Conservation (phyloP, 148 eudicot genomes). For the Diospyros kaki region DNA sequence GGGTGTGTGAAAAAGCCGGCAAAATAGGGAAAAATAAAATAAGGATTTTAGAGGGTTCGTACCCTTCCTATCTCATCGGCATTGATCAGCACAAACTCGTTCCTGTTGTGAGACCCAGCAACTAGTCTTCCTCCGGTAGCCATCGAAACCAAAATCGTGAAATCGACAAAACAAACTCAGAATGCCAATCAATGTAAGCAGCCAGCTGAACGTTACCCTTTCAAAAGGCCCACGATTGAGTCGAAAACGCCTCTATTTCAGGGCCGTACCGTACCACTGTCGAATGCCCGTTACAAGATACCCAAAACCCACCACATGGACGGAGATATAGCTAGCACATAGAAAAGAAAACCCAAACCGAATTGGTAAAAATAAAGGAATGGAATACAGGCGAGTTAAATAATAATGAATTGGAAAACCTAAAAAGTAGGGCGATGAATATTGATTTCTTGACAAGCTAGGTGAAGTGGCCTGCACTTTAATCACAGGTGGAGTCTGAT, state of each 20-base stretch:
- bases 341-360: neutral
- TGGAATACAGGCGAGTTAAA: neutral
- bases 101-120: conserved; percentile 79
- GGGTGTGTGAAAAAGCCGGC: neutral
- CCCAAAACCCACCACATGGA: neutral
- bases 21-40: neutral
- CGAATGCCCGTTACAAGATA: neutral
- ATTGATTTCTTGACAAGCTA: too few relatives aligned
- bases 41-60: conserved; percentile 8
- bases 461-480: neutral
- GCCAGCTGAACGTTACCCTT: neutral
- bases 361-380: neutral
- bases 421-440: too few relatives aligned
- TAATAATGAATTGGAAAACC: neutral
- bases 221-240: neutral
- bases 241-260: neutral
- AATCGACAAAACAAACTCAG: neutral
- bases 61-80: conserved; percentile 79
- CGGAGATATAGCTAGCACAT: too few relatives aligned
- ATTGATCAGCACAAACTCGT: conserved; percentile 74
- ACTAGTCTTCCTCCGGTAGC: conserved; percentile 63
- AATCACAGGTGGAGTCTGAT: neutral
- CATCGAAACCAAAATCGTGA: conserved; percentile 25
- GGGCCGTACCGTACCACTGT: neutral
- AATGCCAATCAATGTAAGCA: neutral